phyloP scores from a whole-genome alignment of 139 green algal genomes.

The Trebouxia sp. region DNA sequence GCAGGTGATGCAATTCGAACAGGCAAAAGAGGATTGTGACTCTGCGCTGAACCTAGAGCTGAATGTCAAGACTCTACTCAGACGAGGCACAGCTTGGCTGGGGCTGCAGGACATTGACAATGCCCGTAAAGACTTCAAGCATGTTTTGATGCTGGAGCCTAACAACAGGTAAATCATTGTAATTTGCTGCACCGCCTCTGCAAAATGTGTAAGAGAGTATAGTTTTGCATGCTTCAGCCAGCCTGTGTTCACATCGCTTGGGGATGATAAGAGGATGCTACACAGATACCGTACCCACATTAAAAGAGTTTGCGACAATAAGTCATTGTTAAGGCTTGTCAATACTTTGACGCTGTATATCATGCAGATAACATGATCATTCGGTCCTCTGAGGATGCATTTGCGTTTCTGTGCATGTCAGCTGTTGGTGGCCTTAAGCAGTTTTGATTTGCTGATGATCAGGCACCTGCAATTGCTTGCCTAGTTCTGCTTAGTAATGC shows the following conservation, averaged over 20 bases:
- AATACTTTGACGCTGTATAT: too few species aligned
- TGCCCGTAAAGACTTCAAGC: slow-evolving; percentile 47
- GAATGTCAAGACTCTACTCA: slow-evolving; percentile 53
- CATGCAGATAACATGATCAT: background rate
- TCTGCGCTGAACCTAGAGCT: slow-evolving; percentile 48
- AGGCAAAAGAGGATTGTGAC: slow-evolving; percentile 52
- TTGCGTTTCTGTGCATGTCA: too few species aligned
- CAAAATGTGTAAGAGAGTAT: background rate
- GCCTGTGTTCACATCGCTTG: background rate
- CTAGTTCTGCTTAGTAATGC: too few species aligned
- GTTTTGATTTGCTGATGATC: too few species aligned
- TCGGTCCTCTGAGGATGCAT: too few species aligned
- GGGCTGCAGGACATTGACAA: slow-evolving; percentile 29
- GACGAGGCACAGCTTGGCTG: slow-evolving; percentile 43
- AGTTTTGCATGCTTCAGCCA: background rate
- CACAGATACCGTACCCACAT: background rate
- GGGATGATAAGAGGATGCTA: background rate
- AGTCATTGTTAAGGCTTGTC: background rate
- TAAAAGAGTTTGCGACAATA: background rate
- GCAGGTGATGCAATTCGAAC: slow-evolving; percentile 37
- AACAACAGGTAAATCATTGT: slow-evolving; percentile 41
- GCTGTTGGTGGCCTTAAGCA: too few species aligned
- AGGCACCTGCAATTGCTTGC: too few species aligned
- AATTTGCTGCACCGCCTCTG: background rate
- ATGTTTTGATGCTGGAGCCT: slow-evolving; percentile 54